Conservation (phyloP, 148 eudicot species). For the Oxyria digyna region DNA sequence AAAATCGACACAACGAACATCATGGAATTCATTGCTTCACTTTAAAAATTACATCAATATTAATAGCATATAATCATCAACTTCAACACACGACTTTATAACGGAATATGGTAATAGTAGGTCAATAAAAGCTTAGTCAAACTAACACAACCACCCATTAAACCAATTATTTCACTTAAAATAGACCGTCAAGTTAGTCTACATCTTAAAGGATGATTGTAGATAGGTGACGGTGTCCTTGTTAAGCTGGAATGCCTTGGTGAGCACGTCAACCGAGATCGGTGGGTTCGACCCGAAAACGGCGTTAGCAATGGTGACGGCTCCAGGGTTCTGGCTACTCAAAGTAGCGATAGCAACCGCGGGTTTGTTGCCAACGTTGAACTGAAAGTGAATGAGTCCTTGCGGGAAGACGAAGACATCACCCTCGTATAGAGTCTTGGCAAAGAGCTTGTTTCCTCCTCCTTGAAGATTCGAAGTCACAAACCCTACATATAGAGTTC, state of each 20-base stretch:
- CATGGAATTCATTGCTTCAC: too few relatives aligned
- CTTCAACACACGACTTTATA: too few relatives aligned
- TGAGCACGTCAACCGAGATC: not conserved
- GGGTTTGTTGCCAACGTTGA: not conserved
- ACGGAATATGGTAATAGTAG: too few relatives aligned
- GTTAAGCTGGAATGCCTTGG: constrained; percentile 3
- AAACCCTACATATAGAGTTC: constrained; percentile 19
- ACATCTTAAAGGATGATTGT: not conserved
- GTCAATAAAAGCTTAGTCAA: too few relatives aligned
- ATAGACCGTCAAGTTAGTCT: not conserved
- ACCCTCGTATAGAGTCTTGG: constrained; percentile 15
- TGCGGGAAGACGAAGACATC: constrained; percentile 21
- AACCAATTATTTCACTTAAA: too few relatives aligned
- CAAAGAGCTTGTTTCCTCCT: constrained; percentile 12
- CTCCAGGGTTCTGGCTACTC: not conserved
- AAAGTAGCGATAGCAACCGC: not conserved
- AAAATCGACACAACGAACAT: too few relatives aligned
- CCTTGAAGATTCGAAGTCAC: constrained; percentile 15
- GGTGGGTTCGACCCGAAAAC: not conserved
- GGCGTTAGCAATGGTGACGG: not conserved
- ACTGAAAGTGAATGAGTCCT: constrained; percentile 2
- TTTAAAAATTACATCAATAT: too few relatives aligned
- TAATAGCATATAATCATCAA: too few relatives aligned
- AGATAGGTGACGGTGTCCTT: not conserved
- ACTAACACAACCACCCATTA: too few relatives aligned